Evolutionary conservation across 768 basidiomycete species (phyloP).

Genomic region (Serendipita sp.): DNA sequence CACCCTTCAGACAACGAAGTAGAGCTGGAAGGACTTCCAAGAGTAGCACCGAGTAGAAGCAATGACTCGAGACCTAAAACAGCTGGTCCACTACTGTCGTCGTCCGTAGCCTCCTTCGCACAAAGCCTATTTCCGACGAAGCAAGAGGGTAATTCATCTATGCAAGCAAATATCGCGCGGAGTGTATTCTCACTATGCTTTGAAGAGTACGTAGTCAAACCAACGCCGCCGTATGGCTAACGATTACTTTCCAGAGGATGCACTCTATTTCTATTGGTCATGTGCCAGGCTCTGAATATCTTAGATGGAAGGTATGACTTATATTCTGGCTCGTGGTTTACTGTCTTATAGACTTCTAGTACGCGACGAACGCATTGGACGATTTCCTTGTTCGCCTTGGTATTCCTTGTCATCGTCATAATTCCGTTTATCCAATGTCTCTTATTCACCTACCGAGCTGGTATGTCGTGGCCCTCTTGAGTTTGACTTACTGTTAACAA

Average conservation of each 20-base stretch:
- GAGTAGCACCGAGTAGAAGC: slow-evolving; percentile 20
- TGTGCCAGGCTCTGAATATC: slow-evolving; percentile 48
- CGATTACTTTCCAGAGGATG: slow-evolving; percentile 25
- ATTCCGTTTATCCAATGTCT: slow-evolving; percentile 19
- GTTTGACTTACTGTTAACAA: background rate
- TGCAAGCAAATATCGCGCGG: slow-evolving; percentile 43
- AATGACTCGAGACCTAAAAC: background rate
- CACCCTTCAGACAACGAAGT: slow-evolving; percentile 9
- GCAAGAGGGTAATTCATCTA: slow-evolving; percentile 15
- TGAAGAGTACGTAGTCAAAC: slow-evolving; percentile 29
- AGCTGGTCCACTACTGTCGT: slow-evolving; percentile 15
- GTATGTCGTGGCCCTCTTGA: background rate
- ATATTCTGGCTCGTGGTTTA: background rate
- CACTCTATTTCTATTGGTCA: slow-evolving; percentile 52
- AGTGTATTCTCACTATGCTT: slow-evolving; percentile 54
- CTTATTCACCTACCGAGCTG: slow-evolving; percentile 16
- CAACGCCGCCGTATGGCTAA: background rate
- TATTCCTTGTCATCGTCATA: slow-evolving; percentile 25
- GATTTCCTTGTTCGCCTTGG: slow-evolving; percentile 44
- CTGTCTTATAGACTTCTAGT: slow-evolving; percentile 21
- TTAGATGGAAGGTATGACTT: slow-evolving; percentile 37
- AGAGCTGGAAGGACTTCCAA: slow-evolving; percentile 13
- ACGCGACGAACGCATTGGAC: slow-evolving; percentile 53
- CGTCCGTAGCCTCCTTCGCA: slow-evolving; percentile 26
- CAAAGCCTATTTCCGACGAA: slow-evolving; percentile 12